Base-by-base conservation (phyloP, 164 flowering plant species). In the Chimonanthus salicifolius region DNA sequence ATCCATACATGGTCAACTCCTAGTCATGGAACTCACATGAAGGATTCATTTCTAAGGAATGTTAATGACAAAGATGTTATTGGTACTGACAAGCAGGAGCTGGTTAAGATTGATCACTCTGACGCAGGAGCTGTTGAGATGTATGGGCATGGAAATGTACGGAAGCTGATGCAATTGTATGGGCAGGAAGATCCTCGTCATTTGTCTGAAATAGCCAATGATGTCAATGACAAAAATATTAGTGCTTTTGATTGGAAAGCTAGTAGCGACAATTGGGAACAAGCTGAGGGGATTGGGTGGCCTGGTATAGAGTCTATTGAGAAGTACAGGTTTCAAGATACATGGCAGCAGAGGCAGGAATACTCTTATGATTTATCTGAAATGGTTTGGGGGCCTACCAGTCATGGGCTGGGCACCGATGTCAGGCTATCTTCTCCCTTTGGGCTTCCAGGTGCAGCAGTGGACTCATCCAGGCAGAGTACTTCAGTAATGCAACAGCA, bases 401-500 rank as follows among this genome's bases (percentile, higher is more conserved):
- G 33, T 33, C 33, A 33, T 33, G 33, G 70, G 7, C 74, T 74
- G 44, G 73, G 73, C 60, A 76, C 68, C 6, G 3, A 71, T 58
- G 77, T 72, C 47, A 49, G 82, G 47, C 7, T 47, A 44, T 70
- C 85, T 33, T 10, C 78, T n/a, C 58, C 79, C 8, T 79, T 77
- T 62, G 77, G 83, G 7, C 75, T 64, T 50, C 49, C 70, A 4
- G 81, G 73, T 62, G 11, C 74, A 11, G 67, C 67, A 13, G 10
- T 73, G 3, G 74, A 77, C 0, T n/a, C 83, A n/a, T 65, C 84
- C 21, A 49, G 82, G 73, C 77, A 46, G 78, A 79, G 18, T 70
- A 58, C 79, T 9, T 75, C 90, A 3, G 74, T 84, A 1, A 83
- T 76, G 75, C 84, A 87, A 66, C 79, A 86, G 13, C 87, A 89